Percentiles rank a stretch among this genome's conserved stretches.
Conservation (phyloP, 2,329 filamentous ascomycete species). For the Fusarium concolor region DNA sequence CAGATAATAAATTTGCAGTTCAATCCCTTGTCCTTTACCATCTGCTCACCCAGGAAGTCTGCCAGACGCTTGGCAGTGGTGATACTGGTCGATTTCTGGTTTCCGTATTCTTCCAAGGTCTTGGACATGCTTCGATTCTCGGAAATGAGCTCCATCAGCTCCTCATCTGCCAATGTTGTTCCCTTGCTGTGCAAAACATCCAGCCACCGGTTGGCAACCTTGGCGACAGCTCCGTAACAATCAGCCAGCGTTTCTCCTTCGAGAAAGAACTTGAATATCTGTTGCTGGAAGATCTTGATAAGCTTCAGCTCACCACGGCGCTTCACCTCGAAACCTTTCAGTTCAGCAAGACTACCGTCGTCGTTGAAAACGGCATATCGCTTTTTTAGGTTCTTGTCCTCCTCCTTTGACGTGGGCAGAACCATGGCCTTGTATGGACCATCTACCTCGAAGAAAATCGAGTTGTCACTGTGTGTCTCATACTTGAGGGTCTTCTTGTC, state of each 20-base stretch:
- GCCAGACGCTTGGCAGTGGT: slow-evolving; percentile 95
- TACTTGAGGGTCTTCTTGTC: slow-evolving; percentile 87
- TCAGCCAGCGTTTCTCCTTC: slow-evolving; percentile 89
- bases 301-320: slow-evolving; percentile 97
- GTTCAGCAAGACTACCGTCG: slow-evolving; percentile 91
- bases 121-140: slow-evolving; percentile 99
- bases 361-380: slow-evolving; percentile 99
- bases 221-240: slow-evolving; percentile 91
- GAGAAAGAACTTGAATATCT: slow-evolving; percentile 99
- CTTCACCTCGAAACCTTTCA: slow-evolving; percentile 98
- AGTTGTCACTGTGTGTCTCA: slow-evolving; percentile 97
- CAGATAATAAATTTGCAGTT: slow-evolving; percentile 99
- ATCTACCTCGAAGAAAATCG: slow-evolving; percentile 99
- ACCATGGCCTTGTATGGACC: slow-evolving; percentile 98
- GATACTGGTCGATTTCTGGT: slow-evolving; percentile 98
- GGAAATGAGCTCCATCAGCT: slow-evolving; percentile 99
- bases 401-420: slow-evolving; percentile 95
- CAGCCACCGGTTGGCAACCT: slow-evolving; percentile 95
- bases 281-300: slow-evolving; percentile 99
- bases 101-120: slow-evolving; percentile 94
- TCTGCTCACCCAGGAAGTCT: slow-evolving; percentile 96
- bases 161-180: slow-evolving; percentile 90
- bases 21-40: slow-evolving; percentile 98
- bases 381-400: slow-evolving; percentile 99
- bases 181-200: slow-evolving; percentile 94